Conservation (phyloP, 2,329 filamentous ascomycete species). For the Aspergillus viridinutans region DNA sequence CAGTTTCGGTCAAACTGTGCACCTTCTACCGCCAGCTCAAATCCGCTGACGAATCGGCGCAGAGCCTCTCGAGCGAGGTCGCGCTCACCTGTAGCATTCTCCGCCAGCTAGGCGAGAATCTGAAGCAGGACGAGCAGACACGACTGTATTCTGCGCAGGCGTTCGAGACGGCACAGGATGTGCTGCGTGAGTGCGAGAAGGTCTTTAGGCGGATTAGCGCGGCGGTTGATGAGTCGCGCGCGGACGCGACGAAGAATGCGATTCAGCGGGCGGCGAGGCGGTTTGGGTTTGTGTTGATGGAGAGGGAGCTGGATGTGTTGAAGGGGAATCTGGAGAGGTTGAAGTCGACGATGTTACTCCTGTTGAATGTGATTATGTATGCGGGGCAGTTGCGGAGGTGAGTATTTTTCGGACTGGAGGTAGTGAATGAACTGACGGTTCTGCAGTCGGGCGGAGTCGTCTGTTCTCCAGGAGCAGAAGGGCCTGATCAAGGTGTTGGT, state of each 20-base stretch:
- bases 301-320: slow-evolving; percentile 22
- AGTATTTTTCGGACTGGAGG: background rate
- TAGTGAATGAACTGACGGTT: background rate
- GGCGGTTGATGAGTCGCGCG: slow-evolving; percentile 1
- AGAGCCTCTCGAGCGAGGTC: slow-evolving; percentile 27
- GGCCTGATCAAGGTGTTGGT: background rate
- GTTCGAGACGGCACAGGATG: slow-evolving; percentile 6
- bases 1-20: slow-evolving; percentile 29
- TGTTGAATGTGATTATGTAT: slow-evolving; percentile 31
- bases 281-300: slow-evolving; percentile 18
- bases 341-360: slow-evolving; percentile 26
- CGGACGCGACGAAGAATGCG: background rate
- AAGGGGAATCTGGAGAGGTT: slow-evolving; percentile 28
- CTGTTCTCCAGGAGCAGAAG: background rate
- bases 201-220: slow-evolving; percentile 18
- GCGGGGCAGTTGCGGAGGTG: slow-evolving; percentile 20
- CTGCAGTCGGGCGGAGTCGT: background rate
- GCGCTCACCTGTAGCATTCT: slow-evolving; percentile 26
- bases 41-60: slow-evolving; percentile 16
- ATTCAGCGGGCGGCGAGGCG: slow-evolving; percentile 7
- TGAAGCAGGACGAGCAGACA: slow-evolving; percentile 21
- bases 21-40: slow-evolving; percentile 26
- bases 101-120: slow-evolving; percentile 19
- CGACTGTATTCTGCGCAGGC: slow-evolving; percentile 17
- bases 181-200: slow-evolving; percentile 19